A percentile compares a stretch with the other conserved stretches of the same genome.
Conservation (phyloP, 352 stramenopile genomes). For the Blastocystis hominis region DNA sequence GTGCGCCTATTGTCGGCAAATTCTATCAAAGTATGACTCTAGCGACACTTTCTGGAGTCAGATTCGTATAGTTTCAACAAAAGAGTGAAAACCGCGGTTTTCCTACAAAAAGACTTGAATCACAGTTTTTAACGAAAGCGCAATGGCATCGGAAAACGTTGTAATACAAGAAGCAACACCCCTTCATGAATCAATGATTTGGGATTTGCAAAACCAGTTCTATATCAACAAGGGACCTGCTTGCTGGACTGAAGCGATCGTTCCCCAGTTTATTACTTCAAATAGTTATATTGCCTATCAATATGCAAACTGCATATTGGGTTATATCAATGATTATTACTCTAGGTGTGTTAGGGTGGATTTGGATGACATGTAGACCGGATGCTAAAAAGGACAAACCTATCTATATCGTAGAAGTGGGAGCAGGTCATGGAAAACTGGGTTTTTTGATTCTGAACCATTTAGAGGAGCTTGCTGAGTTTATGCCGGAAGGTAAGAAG, state of each 20-base stretch:
- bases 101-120: neutral
- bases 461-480: slow-evolving; percentile 60
- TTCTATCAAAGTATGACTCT: neutral
- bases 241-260: slow-evolving; percentile 75
- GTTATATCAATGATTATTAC: slow-evolving; percentile 56
- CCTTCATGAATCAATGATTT: slow-evolving; percentile 60
- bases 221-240: slow-evolving; percentile 60
- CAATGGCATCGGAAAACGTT: slow-evolving; percentile 77
- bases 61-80: too few relatives aligned
- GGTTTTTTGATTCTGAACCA: slow-evolving; percentile 62
- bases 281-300: slow-evolving; percentile 79
- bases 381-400: slow-evolving; percentile 59
- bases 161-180: slow-evolving; percentile 74
- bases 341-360: neutral
- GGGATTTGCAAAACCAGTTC: slow-evolving; percentile 46
- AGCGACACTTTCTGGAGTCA: neutral
- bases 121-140: slow-evolving; percentile 68
- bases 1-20: too few relatives aligned
- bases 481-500: slow-evolving; percentile 57
- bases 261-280: slow-evolving; percentile 78
- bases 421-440: slow-evolving; percentile 61
- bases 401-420: slow-evolving; percentile 64
- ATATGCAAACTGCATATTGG: slow-evolving; percentile 61
- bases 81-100: neutral
- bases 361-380: neutral